Base-by-base conservation (phyloP, 2,329 filamentous ascomycete genomes). In the Calonectria fujianensis region DNA sequence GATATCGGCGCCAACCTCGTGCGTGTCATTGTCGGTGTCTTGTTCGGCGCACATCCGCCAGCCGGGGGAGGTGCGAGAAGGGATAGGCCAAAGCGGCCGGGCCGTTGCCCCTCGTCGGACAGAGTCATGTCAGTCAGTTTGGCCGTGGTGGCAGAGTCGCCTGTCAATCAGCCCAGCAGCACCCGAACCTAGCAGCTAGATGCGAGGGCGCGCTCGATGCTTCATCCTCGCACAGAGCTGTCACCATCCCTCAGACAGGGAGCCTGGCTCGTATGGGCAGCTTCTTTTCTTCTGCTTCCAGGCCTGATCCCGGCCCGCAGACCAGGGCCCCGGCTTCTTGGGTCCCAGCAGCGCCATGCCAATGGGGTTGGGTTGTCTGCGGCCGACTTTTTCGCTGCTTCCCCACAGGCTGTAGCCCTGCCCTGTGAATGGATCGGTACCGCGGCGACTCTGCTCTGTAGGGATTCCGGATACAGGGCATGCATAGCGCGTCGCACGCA, bases 91-190 rank as follows among this genome's bases (percentile, higher is more conserved):
- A 48, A 67, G 48, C 35, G 35, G 48, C 69, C 39, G 29, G 20
- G n/a, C 35, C 45, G 31, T 32, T 37, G 13, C 65, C 45, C 66
- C 54, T 48, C 54, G 13, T n/a, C 54, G 18, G 54, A 51, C 41
- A 65, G 67, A 48, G 32, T 51, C 67, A 45, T 67, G 71, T 73
- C 71, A 73, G 70, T 72, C 29, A 27, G 70, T 67, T 70, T 61
- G 45, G 31, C 37, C 31, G 51, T 61, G 70, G 70, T 59, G 63
- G 57, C 39, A 68, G 57, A 72, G 64, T 72, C 70, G 64, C 67
- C 63, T 68, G 70, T 72, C 70, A 72, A 72, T 73, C 70, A 69
- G 66, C 57, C 57, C 72, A 73, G 72, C 50, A 51, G 24, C 50
- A 27, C 29, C 51, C 45, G 50, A 69, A 59, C 37, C 39, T 32